A percentile compares a stretch with the other conserved stretches of the same genome.
Evolutionary conservation across 139 green algal genomes (phyloP).

Genomic region (Eudorina sp.): DNA sequence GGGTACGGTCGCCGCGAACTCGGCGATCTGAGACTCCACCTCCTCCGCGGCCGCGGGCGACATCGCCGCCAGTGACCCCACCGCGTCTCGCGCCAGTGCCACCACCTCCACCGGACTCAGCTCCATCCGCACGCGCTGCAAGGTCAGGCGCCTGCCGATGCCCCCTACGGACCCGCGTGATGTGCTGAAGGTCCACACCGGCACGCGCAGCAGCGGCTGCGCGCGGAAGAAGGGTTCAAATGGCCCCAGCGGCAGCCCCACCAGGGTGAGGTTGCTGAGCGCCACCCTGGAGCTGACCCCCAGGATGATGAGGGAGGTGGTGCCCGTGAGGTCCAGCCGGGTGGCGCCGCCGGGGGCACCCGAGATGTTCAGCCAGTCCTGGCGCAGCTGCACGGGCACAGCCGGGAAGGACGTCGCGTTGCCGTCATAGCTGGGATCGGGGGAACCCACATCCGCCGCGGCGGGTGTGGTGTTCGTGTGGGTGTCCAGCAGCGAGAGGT

Average conservation of each 20-base stretch:
- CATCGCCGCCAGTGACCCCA: not conserved
- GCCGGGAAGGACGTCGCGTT: not conserved
- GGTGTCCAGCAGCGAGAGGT: not conserved
- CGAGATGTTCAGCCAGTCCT: not conserved
- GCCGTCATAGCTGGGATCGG: too few species aligned
- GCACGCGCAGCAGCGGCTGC: not conserved
- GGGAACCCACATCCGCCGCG: too few species aligned
- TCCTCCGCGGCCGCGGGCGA: not conserved
- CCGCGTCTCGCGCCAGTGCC: not conserved
- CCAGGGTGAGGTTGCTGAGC: not conserved
- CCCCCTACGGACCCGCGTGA: not conserved
- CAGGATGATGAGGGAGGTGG: not conserved
- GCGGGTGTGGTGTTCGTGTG: too few species aligned
- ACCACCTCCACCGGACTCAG: conserved; percentile 1
- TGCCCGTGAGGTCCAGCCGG: not conserved
- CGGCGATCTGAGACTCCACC: too few species aligned
- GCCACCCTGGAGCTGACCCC: not conserved
- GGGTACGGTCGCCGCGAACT: too few species aligned
- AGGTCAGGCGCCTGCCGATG: not conserved
- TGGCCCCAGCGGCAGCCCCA: not conserved
- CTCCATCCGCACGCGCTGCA: not conserved
- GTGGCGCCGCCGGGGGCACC: not conserved
- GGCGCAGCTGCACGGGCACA: not conserved
- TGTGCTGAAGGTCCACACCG: not conserved
- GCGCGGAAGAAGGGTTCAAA: not conserved